These are phyloP conservation scores for Lathyrus sativus DNA, from an alignment of 306 rosid genomes.

Conservation along the genomic window DNA sequence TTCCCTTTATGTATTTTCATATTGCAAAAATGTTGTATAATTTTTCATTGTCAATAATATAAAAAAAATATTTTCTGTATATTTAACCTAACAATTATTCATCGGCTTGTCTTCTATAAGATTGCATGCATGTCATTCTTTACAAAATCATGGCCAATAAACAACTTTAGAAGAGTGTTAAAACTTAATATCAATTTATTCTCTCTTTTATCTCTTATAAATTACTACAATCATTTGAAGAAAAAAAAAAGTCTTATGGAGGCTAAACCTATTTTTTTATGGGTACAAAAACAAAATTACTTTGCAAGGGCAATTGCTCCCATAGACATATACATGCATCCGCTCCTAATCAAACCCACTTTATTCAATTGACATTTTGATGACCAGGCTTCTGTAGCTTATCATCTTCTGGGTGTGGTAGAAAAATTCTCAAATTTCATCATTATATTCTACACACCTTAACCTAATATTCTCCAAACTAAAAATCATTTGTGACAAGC, in stretches of 20 bases:
- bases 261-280: neutral
- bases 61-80: neutral
- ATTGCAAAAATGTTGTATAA: neutral
- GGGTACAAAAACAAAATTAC: neutral
- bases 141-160: neutral
- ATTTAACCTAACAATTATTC: neutral
- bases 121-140: neutral
- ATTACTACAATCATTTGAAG: neutral
- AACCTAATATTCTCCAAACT: neutral
- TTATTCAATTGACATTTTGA: neutral
- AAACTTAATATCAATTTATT: neutral
- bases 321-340: neutral
- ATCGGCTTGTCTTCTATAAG: neutral
- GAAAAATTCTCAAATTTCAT: slow-evolving; percentile 5
- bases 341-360: neutral
- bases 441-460: neutral
- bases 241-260: neutral
- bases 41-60: neutral
- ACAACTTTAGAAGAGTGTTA: neutral
- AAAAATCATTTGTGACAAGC: too few species aligned
- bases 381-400: slow-evolving; percentile 1
- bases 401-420: neutral
- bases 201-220: neutral
- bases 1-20: neutral
- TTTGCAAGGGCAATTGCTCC: neutral